Base-by-base conservation (phyloP, 495 filamentous ascomycete genomes). In the Lasiosphaeria ovina region DNA sequence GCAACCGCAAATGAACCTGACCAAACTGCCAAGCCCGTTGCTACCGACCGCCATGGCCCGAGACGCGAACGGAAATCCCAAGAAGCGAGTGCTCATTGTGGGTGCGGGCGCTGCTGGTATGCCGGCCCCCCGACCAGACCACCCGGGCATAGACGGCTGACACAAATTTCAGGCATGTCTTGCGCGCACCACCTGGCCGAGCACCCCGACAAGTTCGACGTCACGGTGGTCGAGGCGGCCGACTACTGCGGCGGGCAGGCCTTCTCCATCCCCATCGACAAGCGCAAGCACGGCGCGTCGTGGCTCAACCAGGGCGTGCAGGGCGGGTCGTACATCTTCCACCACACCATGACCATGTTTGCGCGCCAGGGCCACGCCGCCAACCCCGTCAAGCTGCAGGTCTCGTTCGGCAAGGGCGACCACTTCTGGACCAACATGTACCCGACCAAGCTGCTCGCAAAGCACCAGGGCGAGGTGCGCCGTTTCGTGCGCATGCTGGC, bases 301-400 rank as follows among this genome's bases (percentile, higher is more conserved):
- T 93, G 89, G 90, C 79, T 92, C 64, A 95, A 95, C 65, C 84
- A 95, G 62, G 91, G 90, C 11, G 91, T 95, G 1, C 90, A 95
- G 66, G 90, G 91, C 3, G 91, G 90, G 4, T 90, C 87, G 8
- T 71, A 81, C 65, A 89, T 89, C 57, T 95, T 93, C 76, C 86
- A 89, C 65, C 90, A 93, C 66, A 93, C 89, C 6, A 81, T 92
- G 71, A 87, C 84, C 52, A 91, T 91, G 80, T 92, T 93, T 68
- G 78, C 79, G 31, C 78, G 77, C 36, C 88, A 93, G 59, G 85
- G 85, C 0, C 81, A 88, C 69, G 78, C 83, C 52, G 83, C 89
- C 3, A 82, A 89, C 53, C 82, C 84, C 3, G 89, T 95, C 36
- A 81, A 87, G 58, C 81, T 95, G 34, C 90, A 93, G 66, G 87